A percentile compares a stretch with the other conserved stretches of the same genome.
These are phyloP conservation scores for Neocucurbitaria cava DNA, from an alignment of 2,329 filamentous ascomycete genomes.

Conservation along the genomic window DNA sequence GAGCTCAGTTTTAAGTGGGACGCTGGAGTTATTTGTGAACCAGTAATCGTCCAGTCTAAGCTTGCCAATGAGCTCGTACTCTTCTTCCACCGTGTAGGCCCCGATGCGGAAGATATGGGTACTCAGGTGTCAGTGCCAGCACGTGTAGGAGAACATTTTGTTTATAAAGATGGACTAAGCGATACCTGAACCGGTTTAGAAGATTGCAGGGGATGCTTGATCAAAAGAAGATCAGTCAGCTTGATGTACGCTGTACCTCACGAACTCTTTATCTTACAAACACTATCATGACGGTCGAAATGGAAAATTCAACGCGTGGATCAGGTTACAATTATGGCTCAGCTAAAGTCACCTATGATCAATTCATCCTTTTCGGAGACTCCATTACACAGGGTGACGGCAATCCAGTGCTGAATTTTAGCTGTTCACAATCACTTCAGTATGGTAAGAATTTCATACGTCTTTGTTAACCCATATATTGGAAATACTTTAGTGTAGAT, in stretches of 20 bases:
- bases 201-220: background rate
- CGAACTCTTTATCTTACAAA: background rate
- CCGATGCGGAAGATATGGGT: slow-evolving; percentile 2
- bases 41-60: slow-evolving; percentile 5
- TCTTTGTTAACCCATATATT: too few species aligned
- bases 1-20: slow-evolving; percentile 13
- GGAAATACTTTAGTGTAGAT: too few species aligned
- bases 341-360: slow-evolving; percentile 1
- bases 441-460: background rate
- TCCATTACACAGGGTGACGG: slow-evolving; percentile 15
- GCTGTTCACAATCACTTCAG: slow-evolving; percentile 7
- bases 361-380: slow-evolving; percentile 13
- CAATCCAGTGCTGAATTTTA: slow-evolving; percentile 7
- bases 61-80: slow-evolving; percentile 2
- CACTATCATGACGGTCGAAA: background rate
- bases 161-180: background rate
- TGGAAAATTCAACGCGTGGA: too few species aligned
- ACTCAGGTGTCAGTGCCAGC: slow-evolving; percentile 2
- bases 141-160: slow-evolving; percentile 1
- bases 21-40: slow-evolving; percentile 2
- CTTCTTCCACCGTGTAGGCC: slow-evolving; percentile 4
- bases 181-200: background rate
- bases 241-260: too few species aligned
- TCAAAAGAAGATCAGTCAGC: background rate
- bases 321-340: too few species aligned